Base-by-base conservation (phyloP, 2,329 filamentous ascomycete species). In the Macrophomina pseudophaseolina region DNA sequence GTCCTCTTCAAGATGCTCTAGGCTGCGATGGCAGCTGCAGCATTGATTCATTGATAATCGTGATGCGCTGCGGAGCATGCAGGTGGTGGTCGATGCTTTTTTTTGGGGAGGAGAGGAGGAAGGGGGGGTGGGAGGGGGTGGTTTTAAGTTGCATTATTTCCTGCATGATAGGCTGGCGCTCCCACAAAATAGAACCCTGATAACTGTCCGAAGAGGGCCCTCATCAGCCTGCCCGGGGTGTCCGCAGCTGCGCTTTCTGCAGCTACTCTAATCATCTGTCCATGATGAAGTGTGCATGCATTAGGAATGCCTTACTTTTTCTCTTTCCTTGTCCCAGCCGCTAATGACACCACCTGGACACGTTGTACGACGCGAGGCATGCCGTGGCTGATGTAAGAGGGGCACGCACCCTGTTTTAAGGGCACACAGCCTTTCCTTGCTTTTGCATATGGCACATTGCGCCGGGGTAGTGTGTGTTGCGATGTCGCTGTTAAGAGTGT, bases 381-480 rank as follows among this genome's bases (percentile, higher is more conserved):
- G 42, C n/a, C 8, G 44, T 62, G 58, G 58, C 58, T 62, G 58
- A 62, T 46, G 58, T 62, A 42, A 62, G 58, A 30, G 16, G 9
- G 58, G 16, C 58, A 8, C 58, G 44, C 58, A 32, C 58, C 58
- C 58, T 62, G 58, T 40, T 23, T 33, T 18, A 38, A n/a, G 32
- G 58, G 58, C 32, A 49, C 30, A 46, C 42, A 14, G 2, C 16
- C 14, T n/a, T 28, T 9, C 9, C 11, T 5, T 9, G 3, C 49
- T 32, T 32, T 12, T 56, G 53, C 8, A 11, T n/a, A 38, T 33
- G 14, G 44, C 42, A 38, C n/a, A 23, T 5, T 6, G n/a, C 18
- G 53, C 53, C 6, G 4, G 30, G 42, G 9, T n/a, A 38, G 16
- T 14, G 42, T 16, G 32, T 23, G 23, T 23, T 23, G 23, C 3